Evolutionary conservation across 2,329 filamentous ascomycete species (phyloP).

Genomic region (Paecilomyces formosus): DNA sequence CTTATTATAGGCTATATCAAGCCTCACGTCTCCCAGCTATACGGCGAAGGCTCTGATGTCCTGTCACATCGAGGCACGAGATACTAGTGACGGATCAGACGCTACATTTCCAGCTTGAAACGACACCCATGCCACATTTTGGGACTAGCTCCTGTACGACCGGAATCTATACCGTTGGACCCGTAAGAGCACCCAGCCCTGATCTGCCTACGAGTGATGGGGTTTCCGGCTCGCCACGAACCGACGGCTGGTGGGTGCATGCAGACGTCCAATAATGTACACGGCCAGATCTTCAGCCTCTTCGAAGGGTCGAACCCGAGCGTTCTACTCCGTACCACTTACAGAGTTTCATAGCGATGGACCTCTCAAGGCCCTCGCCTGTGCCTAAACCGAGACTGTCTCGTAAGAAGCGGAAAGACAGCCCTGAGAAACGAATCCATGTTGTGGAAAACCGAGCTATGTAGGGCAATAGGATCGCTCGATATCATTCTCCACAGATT

Average conservation of each 20-base stretch:
- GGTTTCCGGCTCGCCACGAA: not conserved
- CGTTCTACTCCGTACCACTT: not conserved
- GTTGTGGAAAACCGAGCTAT: not conserved
- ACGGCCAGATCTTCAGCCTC: not conserved
- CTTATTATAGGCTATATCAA: not conserved
- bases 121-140: not conserved
- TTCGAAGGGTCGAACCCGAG: not conserved
- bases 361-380: not conserved
- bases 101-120: constrained; percentile 1
- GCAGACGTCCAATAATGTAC: not conserved
- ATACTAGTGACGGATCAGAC: not conserved
- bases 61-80: not conserved
- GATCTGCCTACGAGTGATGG: not conserved
- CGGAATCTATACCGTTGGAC: not conserved
- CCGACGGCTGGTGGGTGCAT: not conserved
- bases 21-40: not conserved
- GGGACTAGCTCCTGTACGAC: not conserved
- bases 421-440: not conserved
- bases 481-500: not conserved
- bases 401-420: not conserved
- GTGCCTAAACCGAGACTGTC: not conserved
- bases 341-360: not conserved
- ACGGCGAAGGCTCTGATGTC: not conserved
- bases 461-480: not conserved
- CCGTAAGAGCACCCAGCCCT: not conserved